phyloP scores from a whole-genome alignment of 352 stramenopile species.

The Phytophthora parvispora region DNA sequence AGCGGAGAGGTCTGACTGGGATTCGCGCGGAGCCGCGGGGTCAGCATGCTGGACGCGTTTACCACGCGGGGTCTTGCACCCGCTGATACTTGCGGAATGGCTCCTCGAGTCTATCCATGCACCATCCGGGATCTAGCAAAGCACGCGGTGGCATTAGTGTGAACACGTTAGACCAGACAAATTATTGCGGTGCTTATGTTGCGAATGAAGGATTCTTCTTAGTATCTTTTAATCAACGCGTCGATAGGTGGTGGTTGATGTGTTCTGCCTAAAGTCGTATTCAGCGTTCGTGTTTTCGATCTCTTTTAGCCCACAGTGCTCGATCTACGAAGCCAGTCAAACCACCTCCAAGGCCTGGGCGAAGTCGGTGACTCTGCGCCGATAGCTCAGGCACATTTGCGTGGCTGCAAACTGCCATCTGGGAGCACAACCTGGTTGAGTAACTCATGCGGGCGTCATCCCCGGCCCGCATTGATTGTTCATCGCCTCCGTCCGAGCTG shows the following conservation, averaged over 20 bases:
- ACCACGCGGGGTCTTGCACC: not conserved
- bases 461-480: slow-evolving; percentile 2
- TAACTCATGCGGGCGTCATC: slow-evolving; percentile 1
- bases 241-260: not conserved
- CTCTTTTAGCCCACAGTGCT: not conserved
- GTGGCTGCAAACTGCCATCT: not conserved
- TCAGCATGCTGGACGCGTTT: not conserved
- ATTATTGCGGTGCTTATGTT: not conserved
- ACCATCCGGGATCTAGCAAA: slow-evolving; percentile 7
- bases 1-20: slow-evolving; percentile 1
- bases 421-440: not conserved
- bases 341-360: too few species aligned
- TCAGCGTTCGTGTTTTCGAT: not conserved
- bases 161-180: not conserved
- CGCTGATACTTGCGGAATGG: not conserved
- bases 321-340: too few species aligned
- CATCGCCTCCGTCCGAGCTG: not conserved
- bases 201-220: too few species aligned
- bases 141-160: not conserved
- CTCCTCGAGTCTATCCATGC: not conserved
- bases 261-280: too few species aligned
- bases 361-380: not conserved
- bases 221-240: too few species aligned
- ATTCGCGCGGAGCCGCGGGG: not conserved
- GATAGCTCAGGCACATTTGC: slow-evolving; percentile 5